Base-by-base conservation (phyloP, 176 grass and related monocot genomes). In the Guadua angustifolia region DNA sequence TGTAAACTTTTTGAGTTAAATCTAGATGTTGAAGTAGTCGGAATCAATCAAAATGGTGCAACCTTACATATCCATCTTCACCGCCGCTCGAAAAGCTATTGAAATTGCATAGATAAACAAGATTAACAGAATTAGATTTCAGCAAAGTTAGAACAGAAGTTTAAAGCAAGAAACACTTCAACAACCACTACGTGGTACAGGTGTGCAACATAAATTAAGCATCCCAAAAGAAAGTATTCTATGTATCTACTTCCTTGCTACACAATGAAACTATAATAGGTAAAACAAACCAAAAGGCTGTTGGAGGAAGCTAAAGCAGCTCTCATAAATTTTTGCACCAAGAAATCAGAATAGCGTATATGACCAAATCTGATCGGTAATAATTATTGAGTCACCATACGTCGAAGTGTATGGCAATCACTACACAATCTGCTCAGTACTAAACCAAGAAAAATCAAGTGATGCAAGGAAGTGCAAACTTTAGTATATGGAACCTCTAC, bases 1-100 rank as follows among this genome's bases (percentile, higher is more conserved):
- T 21, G 51, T 7, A 32, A 33, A 56, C 15, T 26, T 72, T 71
- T 18, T 19, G 13, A 29, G 26, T 67, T 84, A 95, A 84, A 95
- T 91, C 59, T 88, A 90, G 62, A 92, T 91, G 66, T 84, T 95
- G 83, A 94, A 99, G 83, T 99, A 99, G 5, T 95, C 96, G 0
- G 83, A n/a, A n/a, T n/a, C n/a, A 59, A 83, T 95, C 91, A 82
- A 95, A 99, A 82, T 94, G 96, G 78, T 94, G 96, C 80, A 99
- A 71, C 61, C 93, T 88, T 25, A 95, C 93, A 65, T 99, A 99
- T 58, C 96, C 93, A 95, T 95, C 96, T 83, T 95, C 96, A 79
- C 96, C 93, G 62, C 96, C 93, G 60, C 93, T 95, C 5, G 91
- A 90, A 75, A 95, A 95, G 60, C 93, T 99, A 58, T 43, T 1